These are phyloP conservation scores for Galerina sulciceps DNA, from an alignment of 768 basidiomycete genomes.

Conservation along the genomic window DNA sequence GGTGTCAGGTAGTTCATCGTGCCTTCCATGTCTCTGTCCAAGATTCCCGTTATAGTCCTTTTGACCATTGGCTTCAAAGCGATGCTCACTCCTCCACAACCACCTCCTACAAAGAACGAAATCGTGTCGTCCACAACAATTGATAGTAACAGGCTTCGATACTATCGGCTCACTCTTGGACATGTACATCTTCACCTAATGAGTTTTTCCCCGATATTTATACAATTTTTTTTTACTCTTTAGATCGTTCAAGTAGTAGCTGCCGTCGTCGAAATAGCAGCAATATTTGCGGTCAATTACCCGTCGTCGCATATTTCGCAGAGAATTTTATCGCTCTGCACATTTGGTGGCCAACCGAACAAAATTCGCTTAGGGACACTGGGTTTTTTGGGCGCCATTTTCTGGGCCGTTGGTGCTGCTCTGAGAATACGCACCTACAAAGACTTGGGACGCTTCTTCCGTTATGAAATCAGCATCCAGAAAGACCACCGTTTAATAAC, in stretches of 20 bases:
- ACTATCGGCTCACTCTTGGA: slow-evolving; percentile 3
- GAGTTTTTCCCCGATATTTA: neutral
- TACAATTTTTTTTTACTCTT: neutral
- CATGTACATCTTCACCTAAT: neutral
- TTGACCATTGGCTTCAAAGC: slow-evolving; percentile 10
- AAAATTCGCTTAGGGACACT: slow-evolving; percentile 1
- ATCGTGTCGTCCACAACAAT: slow-evolving; percentile 3
- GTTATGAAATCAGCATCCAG: slow-evolving; percentile 35
- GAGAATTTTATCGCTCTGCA: neutral
- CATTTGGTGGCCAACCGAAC: neutral
- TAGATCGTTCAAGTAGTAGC: slow-evolving; percentile 1
- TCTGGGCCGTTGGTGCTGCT: slow-evolving; percentile 9
- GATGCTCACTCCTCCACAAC: slow-evolving; percentile 16
- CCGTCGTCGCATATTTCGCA: neutral
- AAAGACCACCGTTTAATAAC: slow-evolving; percentile 44
- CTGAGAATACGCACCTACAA: slow-evolving; percentile 16
- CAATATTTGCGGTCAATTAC: neutral
- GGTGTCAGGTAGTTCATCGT: neutral
- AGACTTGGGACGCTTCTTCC: slow-evolving; percentile 22
- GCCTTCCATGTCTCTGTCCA: slow-evolving; percentile 11
- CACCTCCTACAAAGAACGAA: slow-evolving; percentile 14
- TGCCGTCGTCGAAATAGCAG: slow-evolving; percentile 1
- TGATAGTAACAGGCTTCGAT: neutral
- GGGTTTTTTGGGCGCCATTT: slow-evolving; percentile 6
- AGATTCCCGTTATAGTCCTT: slow-evolving; percentile 17